Base-by-base conservation (phyloP, 352 stramenopile genomes). In the Pythium rishiriense region DNA sequence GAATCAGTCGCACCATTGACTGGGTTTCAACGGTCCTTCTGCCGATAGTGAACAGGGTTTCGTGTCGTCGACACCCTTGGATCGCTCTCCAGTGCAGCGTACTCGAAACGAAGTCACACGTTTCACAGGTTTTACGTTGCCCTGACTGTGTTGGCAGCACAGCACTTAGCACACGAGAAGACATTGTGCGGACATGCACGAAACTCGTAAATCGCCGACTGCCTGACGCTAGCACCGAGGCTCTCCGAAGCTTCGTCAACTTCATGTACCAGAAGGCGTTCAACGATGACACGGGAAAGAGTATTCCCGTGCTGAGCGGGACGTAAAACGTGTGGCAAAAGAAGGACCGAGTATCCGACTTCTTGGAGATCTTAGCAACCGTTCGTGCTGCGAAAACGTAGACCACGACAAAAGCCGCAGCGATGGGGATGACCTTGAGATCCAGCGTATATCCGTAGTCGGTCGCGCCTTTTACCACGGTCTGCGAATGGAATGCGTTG, bases 371-470 rank as follows among this genome's bases (percentile, higher is more conserved):
- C 15, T 22, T 12, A 6, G 58, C n/a, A 1, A 62, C 4, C 1
- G 4, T 12, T 12, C 35, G 25, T 10, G 33, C 1, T 8, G 59
- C 5, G 17, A 22, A 29, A 0, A 1, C 26, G 19, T 14, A 17
- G 2, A 9, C 47, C 19, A 15, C 19, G 8, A 65, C 49, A 0
- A 65, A 6, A n/a, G 59, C 15, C 0, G 22, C 46, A 1, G 57
- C 50, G 2, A 47, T 11, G 0, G 47, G 1, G 7, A 19, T 49
- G 0, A 19, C 17, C 24, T 63, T 66, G 22, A 52, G 1, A 22
- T 72, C 65, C 11, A 68, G 31, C 25, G 22, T 25, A 8, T 37
- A 33, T 1, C 58, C 65, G 21, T 37, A 72, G 14, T 72, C 59
- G 22, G 41, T 35, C 5, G 35, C 35, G 35, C 35, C 35, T 14